Evolutionary conservation across 2,329 filamentous ascomycete species (phyloP), one percentile per base, ranked within the genome.

Genomic region (Ceratocystis diversiconidia): DNA sequence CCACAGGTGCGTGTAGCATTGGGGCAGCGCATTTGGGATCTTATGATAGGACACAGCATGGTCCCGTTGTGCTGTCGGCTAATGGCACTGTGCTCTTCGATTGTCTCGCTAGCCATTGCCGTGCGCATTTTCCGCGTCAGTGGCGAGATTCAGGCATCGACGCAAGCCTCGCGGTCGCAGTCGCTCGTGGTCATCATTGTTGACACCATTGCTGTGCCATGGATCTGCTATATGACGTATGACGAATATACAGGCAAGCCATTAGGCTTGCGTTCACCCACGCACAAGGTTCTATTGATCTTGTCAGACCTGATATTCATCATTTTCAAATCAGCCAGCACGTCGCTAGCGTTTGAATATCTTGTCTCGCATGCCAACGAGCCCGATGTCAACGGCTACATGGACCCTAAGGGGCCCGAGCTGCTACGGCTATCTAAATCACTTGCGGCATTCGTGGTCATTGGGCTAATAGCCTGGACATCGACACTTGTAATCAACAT

Each of bases 231-330:
- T 76, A 94, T 97, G 77, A 95, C 92, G 28, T 95, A 87, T 77
- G 94, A 99, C 73, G 94, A 99, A 76, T 97, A 96, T 76, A 94
- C 90, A 4, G 90, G 90, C 36, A 95, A 95, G 73, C 94, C 95
- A 25, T 79, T 99, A 22, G 94, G 94, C 1, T 78, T 99, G 68
- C 88, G 95, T 55, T 86, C 86, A 5, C 85, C 90, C 8, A 86
- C 86, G 66, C 87, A 90, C 61, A 99, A 99, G 74, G 88, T 95
- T 69, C 85, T 89, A 15, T 83, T 99, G 62, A 89, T 97, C 68
- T 84, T 99, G 65, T 82, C 96, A 66, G 94, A 99, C 75, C 80
- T 99, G 2, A 86, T 96, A 72, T 99, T 99, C 74, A 96, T 99
- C 72, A 92, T 97, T 52, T 96, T 99, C 77, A 92, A 96, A 74